Evolutionary conservation across 2,329 filamentous ascomycete genomes (phyloP), one percentile per base, ranked within the genome.

Genomic region (Cylindrodendrum hubeiense): DNA sequence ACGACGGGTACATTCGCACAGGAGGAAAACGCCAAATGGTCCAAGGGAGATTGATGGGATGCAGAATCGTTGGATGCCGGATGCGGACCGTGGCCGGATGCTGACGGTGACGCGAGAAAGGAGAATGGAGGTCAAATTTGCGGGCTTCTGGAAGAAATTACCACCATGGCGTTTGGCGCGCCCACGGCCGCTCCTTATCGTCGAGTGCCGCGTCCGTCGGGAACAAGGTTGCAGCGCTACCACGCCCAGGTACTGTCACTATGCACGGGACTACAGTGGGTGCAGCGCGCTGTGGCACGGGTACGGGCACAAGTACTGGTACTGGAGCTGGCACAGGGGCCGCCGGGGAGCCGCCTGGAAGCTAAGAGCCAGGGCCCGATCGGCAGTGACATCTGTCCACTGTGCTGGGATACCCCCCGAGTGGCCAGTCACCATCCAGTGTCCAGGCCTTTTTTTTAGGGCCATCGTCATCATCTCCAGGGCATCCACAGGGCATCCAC

Each of bases 71-170:
- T 24, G 43, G 44, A 58, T 13, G 30, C 37, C 50, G 24, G 61
- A 59, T 22, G 55, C 53, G 47, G 28, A 57, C 21, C 15, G 33
- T n/a, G 37, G 44, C 49, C 47, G 46, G 24, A 49, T 39, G 54
- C 44, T 39, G 55, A 50, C 54, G 13, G 7, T 26, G 28, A 52
- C 49, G 44, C 49, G 43, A 55, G 54, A 58, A 43, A 44, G 61
- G 43, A 63, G 41, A 59, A 59, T 49, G 55, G 54, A 59, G 52
- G 61, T 43, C 44, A 64, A 55, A 64, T 59, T 64, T 59, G 55
- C 61, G 60, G 41, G 51, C 57, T 53, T 60, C 54, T 53, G 26
- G 55, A 64, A 55, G 61, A 64, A 60, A 64, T 59, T 64, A 55
- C 55, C 26, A 33, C 37, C 28, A 60, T 30, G 57, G 37, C 34